These are phyloP conservation scores for Mycosphaerelloides madeirae DNA, from an alignment of 2,329 filamentous ascomycete species.

Conservation along the genomic window DNA sequence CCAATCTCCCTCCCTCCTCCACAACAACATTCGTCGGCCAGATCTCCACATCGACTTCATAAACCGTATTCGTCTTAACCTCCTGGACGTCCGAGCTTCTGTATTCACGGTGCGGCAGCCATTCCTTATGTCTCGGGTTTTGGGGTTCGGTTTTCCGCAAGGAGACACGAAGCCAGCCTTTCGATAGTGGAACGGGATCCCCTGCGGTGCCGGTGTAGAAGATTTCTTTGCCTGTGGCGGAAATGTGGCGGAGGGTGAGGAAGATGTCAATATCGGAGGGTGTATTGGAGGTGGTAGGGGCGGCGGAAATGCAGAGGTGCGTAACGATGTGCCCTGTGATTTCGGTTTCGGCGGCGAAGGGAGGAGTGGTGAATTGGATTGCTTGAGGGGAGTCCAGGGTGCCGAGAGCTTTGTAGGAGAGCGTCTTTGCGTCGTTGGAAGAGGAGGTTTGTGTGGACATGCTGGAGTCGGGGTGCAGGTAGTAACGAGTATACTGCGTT, in stretches of 20 bases:
- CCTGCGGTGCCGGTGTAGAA: slow-evolving; percentile 63
- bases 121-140: slow-evolving; percentile 50
- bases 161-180: slow-evolving; percentile 60
- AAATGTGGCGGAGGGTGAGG: slow-evolving; percentile 56
- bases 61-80: slow-evolving; percentile 53
- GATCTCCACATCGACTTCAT: slow-evolving; percentile 58
- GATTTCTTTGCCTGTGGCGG: slow-evolving; percentile 52
- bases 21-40: slow-evolving; percentile 61
- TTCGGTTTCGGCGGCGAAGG: slow-evolving; percentile 61
- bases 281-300: slow-evolving; percentile 9
- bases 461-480: slow-evolving; percentile 48
- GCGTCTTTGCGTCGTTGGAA: slow-evolving; percentile 20
- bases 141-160: slow-evolving; percentile 51
- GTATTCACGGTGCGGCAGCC: slow-evolving; percentile 57
- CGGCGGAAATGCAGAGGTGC: slow-evolving; percentile 57
- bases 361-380: slow-evolving; percentile 54
- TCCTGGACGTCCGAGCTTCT: slow-evolving; percentile 51
- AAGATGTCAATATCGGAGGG: slow-evolving; percentile 60
- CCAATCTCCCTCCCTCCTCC: slow-evolving; percentile 48
- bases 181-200: slow-evolving; percentile 58
- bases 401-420: slow-evolving; percentile 56
- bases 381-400: slow-evolving; percentile 48
- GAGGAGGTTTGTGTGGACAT: slow-evolving; percentile 29
- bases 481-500: slow-evolving; percentile 60
- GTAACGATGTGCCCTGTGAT: slow-evolving; percentile 65